Conservation (phyloP, 441 rosid species). For the Pelargonium fulgidum region DNA sequence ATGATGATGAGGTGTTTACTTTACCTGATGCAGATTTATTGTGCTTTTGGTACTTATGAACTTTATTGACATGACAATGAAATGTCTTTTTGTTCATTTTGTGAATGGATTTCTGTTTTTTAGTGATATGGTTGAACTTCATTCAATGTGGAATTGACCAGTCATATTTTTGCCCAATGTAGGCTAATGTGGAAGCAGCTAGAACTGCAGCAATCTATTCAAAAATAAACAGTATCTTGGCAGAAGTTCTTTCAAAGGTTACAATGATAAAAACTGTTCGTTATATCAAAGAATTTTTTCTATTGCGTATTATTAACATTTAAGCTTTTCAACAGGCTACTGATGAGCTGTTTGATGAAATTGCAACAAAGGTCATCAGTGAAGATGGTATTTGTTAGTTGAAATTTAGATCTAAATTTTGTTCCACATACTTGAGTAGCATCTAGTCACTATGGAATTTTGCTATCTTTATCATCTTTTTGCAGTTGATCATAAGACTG, state of each 20-base stretch:
- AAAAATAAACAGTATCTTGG: constrained; percentile 86
- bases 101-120: not conserved
- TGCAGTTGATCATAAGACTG: constrained; percentile 35
- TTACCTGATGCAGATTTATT: constrained; percentile 14
- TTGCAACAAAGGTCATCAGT: constrained; percentile 73
- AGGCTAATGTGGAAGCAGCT: constrained; percentile 75
- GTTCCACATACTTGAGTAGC: constrained; percentile 7
- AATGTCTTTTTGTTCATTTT: not conserved
- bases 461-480: not conserved
- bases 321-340: constrained; percentile 58
- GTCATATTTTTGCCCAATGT: constrained; percentile 27
- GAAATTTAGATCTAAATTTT: constrained; percentile 15
- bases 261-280: constrained; percentile 23
- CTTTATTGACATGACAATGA: not conserved
- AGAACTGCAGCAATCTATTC: constrained; percentile 69
- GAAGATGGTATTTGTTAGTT: constrained; percentile 61
- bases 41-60: constrained; percentile 8
- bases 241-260: constrained; percentile 97
- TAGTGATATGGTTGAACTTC: constrained; percentile 9
- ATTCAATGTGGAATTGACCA: constrained; percentile 10
- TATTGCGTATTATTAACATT: constrained; percentile 17
- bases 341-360: constrained; percentile 86
- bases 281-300: constrained; percentile 1
- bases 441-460: not conserved
- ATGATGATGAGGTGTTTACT: constrained; percentile 66